Base-by-base conservation (phyloP, 2,329 filamentous ascomycete genomes). In the Botrytis medusae region DNA sequence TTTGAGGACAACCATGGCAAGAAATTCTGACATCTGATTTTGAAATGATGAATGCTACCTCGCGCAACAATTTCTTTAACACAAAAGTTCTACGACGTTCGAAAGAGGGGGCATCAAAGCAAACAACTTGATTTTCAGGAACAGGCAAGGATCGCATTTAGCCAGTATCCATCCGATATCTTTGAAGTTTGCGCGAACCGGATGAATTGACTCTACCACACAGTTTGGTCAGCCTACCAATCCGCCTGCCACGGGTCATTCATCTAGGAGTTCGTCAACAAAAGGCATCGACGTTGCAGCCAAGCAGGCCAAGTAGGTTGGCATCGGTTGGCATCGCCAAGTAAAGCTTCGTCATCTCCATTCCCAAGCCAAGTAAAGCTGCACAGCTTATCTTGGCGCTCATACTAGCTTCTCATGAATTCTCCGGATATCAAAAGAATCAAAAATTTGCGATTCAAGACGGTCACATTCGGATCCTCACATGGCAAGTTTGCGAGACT, bases 281-380 rank as follows among this genome's bases (percentile, higher is more conserved):
- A 54, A 40, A 40, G 25, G 25, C 46, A 34, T 40, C 32, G 46
- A 54, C 25, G 25, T 54, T 54, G 64, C 25, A 54, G 61, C 61
- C 40, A 63, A 63, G 61, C 44, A 63, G 32, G 46, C 64, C 64
- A 68, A 68, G 64, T 42, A 68, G 16, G 25, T 68, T 68, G 34
- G 46, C 64, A 54, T 57, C 48, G 65, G n/a, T 69, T 59, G 65
- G 65, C 65, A 69, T 69, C 65, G 65, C 48, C 48, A 69, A 68
- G 46, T 29, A 54, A 65, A 32, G 63, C 63, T n/a, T 68, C 34
- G 64, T 68, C 8, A 54, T 22, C 32, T 37, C 46, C 22, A 40
- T 22, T 67, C 34, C 32, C 51, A 29, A 20, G 46, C 32, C 64
- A 54, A 68, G 65, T 68, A n/a, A 25, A 68, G 34, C 37, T 42